These are phyloP conservation scores for Malassezia dermatis DNA, from an alignment of 1,284 basidiomycete genomes.

Conservation along the genomic window DNA sequence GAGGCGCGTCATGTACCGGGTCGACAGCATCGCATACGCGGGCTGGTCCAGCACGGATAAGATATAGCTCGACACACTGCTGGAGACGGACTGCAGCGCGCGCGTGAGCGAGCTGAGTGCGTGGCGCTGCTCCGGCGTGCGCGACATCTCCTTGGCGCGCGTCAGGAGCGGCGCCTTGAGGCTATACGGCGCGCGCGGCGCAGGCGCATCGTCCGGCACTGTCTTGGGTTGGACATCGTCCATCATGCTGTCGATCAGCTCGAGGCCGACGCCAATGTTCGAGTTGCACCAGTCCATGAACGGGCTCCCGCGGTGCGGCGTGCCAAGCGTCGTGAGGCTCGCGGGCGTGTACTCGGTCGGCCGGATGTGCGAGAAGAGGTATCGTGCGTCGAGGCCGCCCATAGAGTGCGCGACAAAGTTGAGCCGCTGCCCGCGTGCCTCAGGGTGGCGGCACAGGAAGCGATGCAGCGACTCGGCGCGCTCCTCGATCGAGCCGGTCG, in stretches of 20 bases:
- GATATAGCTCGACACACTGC: slow-evolving; percentile 73
- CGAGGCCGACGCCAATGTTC: slow-evolving; percentile 44
- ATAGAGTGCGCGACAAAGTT: slow-evolving; percentile 96
- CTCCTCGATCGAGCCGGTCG: slow-evolving; percentile 79
- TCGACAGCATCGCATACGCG: slow-evolving; percentile 88
- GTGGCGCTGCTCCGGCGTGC: not conserved
- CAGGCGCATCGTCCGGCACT: not conserved
- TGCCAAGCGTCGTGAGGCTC: slow-evolving; percentile 79
- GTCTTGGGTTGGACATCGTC: slow-evolving; percentile 12
- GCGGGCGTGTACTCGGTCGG: slow-evolving; percentile 72
- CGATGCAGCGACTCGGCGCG: slow-evolving; percentile 69
- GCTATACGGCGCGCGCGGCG: slow-evolving; percentile 23
- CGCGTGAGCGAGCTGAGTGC: slow-evolving; percentile 16
- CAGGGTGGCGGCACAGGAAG: slow-evolving; percentile 53
- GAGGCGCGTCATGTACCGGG: slow-evolving; percentile 66
- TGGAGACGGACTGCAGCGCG: slow-evolving; percentile 54
- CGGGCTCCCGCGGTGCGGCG: slow-evolving; percentile 88
- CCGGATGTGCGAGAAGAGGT: slow-evolving; percentile 74
- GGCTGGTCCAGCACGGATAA: slow-evolving; percentile 91
- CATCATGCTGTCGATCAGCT: slow-evolving; percentile 37
- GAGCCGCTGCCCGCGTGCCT: slow-evolving; percentile 61
- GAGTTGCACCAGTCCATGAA: slow-evolving; percentile 95
- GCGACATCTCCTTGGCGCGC: slow-evolving; percentile 14
- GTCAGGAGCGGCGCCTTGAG: slow-evolving; percentile 41
- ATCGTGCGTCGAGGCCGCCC: slow-evolving; percentile 56